These are phyloP conservation scores for Russula foetens DNA, from an alignment of 768 basidiomycete genomes.

Conservation along the genomic window DNA sequence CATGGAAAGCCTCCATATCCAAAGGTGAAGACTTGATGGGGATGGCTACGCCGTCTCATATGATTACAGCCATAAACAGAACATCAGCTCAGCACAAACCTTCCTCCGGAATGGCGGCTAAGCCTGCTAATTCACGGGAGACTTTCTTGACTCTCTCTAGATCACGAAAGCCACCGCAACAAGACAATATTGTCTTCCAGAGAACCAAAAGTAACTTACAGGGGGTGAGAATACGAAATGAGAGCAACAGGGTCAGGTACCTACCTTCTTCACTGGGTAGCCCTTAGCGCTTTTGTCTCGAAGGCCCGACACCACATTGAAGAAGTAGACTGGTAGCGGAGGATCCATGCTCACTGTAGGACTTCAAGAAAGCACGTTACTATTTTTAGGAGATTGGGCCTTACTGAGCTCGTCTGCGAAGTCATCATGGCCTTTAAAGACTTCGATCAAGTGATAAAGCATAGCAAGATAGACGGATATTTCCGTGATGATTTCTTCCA, in stretches of 20 bases:
- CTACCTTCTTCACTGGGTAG: slow-evolving; percentile 96
- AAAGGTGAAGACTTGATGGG: slow-evolving; percentile 85
- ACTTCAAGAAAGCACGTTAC: slow-evolving; percentile 4
- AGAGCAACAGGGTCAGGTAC: slow-evolving; percentile 31
- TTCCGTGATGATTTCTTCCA: slow-evolving; percentile 89
- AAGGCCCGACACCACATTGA: slow-evolving; percentile 81
- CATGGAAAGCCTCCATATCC: slow-evolving; percentile 83
- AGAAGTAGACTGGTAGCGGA: slow-evolving; percentile 86
- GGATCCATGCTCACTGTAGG: slow-evolving; percentile 86
- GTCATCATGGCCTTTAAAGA: slow-evolving; percentile 87
- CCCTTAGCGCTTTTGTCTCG: slow-evolving; percentile 92
- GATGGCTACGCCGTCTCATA: slow-evolving; percentile 32
- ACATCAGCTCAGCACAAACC: slow-evolving; percentile 26
- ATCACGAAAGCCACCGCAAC: slow-evolving; percentile 89
- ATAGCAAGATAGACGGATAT: slow-evolving; percentile 91
- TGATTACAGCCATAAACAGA: background rate
- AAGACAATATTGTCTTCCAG: slow-evolving; percentile 91
- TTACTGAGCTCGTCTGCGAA: slow-evolving; percentile 96
- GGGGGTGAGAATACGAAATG: slow-evolving; percentile 11
- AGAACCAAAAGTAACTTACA: slow-evolving; percentile 78
- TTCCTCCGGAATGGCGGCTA: slow-evolving; percentile 48
- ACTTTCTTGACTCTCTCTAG: slow-evolving; percentile 75
- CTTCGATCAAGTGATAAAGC: slow-evolving; percentile 91
- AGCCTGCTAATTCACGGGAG: slow-evolving; percentile 75
- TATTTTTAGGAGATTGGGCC: slow-evolving; percentile 25